Percentiles rank a stretch among this genome's conserved stretches.
These are phyloP conservation scores for Thraustochytrium sp. DNA, from an alignment of 352 stramenopile species.

Conservation along the genomic window DNA sequence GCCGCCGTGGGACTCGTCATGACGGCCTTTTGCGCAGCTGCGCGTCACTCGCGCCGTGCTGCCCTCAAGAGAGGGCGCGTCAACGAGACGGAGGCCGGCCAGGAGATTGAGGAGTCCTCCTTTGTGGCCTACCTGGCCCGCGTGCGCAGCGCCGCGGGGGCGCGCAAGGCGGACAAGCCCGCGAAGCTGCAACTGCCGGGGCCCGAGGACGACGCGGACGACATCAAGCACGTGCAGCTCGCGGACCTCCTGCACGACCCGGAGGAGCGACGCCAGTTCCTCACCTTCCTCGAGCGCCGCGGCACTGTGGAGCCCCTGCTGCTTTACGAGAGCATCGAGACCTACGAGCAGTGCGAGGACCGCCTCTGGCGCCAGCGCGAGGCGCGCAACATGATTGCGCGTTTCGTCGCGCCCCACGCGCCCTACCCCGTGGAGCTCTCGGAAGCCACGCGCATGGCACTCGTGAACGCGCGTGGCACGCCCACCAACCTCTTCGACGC, in stretches of 20 bases:
- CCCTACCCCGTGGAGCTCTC: neutral
- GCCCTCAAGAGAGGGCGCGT: no score
- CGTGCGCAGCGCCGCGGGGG: no score
- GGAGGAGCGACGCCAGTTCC: neutral
- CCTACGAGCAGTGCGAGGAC: neutral
- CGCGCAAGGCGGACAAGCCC: neutral
- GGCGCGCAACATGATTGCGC: conserved; percentile 4
- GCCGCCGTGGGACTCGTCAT: no score
- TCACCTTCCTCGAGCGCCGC: neutral
- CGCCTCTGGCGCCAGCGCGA: neutral
- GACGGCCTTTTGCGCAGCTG: no score
- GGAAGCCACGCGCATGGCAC: neutral
- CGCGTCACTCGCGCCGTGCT: no score
- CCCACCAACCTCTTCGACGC: conserved; percentile 5
- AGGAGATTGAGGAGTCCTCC: no score
- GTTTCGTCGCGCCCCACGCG: neutral
- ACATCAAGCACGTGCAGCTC: neutral
- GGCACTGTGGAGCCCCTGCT: neutral
- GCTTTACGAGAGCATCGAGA: conserved; percentile 21
- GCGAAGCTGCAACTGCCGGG: neutral
- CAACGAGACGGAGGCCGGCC: no score
- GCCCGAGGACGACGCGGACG: neutral
- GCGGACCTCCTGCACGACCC: neutral
- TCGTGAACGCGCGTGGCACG: neutral
- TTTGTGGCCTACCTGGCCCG: no score